Conservation (phyloP, 139 green algal species). For the Raphidocelis subcapitata region DNA sequence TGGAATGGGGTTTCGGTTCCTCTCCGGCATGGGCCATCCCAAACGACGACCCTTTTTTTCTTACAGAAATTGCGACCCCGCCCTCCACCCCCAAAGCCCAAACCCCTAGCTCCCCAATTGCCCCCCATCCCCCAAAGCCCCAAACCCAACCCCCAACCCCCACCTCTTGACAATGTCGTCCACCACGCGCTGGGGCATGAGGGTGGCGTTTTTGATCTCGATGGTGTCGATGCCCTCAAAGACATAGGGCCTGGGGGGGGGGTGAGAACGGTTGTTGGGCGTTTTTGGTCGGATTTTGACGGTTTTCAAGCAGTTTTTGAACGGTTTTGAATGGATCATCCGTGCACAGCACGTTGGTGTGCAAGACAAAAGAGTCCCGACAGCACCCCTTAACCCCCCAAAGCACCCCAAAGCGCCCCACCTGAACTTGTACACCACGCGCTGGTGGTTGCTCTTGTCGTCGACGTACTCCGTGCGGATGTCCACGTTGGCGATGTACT, state of each 20-base stretch:
- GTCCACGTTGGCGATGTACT: conserved; percentile 59
- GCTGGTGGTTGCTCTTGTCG: conserved; percentile 53
- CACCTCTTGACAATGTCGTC: conserved; percentile 26
- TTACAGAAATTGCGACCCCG: background rate
- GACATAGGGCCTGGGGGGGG: conserved; percentile 29
- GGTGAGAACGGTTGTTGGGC: background rate
- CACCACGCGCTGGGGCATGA: conserved; percentile 44
- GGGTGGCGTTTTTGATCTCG: conserved; percentile 50
- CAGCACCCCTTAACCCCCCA: too few species aligned
- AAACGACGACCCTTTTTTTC: background rate
- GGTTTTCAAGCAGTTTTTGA: too few species aligned
- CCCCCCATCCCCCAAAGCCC: too few species aligned
- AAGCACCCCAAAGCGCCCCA: background rate
- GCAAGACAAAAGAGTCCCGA: too few species aligned
- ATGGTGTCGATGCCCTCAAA: conserved; percentile 56
- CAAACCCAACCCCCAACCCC: too few species aligned
- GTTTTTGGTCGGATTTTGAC: too few species aligned
- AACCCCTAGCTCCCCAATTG: too few species aligned
- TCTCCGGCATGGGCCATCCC: too few species aligned
- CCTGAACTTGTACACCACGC: conserved; percentile 56
- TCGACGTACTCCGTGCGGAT: conserved; percentile 58
- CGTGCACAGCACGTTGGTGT: too few species aligned
- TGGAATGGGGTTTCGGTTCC: too few species aligned
- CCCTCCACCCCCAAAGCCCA: too few species aligned
- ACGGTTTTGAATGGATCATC: too few species aligned